These are phyloP conservation scores for Pelargonium australe DNA, from an alignment of 441 rosid genomes.

Conservation along the genomic window DNA sequence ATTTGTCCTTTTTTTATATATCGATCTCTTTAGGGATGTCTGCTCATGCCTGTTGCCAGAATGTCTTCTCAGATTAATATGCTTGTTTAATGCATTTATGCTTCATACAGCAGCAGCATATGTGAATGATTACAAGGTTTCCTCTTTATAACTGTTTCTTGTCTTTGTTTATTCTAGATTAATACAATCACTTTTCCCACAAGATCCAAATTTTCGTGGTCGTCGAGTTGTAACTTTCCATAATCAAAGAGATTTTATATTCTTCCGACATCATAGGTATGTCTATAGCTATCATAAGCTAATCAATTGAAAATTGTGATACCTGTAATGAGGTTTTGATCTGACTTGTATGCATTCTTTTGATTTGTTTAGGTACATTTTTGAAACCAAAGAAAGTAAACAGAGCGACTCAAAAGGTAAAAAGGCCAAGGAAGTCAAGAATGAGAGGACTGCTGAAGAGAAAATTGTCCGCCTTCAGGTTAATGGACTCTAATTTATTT, in stretches of 20 bases:
- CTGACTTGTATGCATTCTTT: neutral
- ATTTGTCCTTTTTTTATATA: neutral
- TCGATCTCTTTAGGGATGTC: neutral
- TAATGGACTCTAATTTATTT: constrained; percentile 9
- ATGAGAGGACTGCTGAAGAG: constrained; percentile 30
- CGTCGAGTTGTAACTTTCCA: constrained; percentile 90
- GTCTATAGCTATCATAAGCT: constrained; percentile 16
- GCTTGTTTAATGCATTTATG: neutral
- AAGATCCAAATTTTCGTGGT: constrained; percentile 71
- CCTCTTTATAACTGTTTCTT: constrained; percentile 11
- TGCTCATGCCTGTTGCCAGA: neutral
- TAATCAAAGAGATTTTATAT: constrained; percentile 86
- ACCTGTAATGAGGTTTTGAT: neutral
- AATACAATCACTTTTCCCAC: constrained; percentile 78
- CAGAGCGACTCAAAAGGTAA: constrained; percentile 37
- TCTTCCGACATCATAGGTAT: constrained; percentile 92
- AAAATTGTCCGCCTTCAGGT: constrained; percentile 84
- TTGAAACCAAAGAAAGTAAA: constrained; percentile 64
- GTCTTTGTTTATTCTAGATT: constrained; percentile 34
- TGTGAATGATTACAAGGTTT: neutral
- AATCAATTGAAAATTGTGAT: neutral
- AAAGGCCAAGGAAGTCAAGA: constrained; percentile 38
- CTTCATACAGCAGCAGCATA: too few species aligned
- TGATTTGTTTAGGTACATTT: constrained; percentile 53
- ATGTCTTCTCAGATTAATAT: neutral